phyloP scores from a whole-genome alignment of 306 rosid genomes.

The Sindora glabra region DNA sequence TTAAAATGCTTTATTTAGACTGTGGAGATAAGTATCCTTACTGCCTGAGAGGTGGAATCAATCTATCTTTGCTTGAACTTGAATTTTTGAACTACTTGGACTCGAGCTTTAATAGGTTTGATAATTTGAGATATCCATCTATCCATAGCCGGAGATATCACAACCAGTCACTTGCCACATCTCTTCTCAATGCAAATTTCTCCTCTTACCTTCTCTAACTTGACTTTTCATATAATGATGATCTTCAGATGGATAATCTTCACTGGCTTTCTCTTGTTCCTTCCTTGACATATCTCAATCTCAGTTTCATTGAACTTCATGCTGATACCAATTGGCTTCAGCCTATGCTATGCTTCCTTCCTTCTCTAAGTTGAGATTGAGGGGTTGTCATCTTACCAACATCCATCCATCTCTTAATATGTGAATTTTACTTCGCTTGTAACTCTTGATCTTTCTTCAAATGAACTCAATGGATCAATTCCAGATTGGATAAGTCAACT shows the following conservation, averaged over 20 bases:
- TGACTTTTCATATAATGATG: not conserved
- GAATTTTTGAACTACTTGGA: not conserved
- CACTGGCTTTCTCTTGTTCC: no score
- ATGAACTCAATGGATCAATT: not conserved
- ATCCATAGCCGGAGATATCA: not conserved
- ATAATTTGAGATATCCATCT: not conserved
- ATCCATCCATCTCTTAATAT: no score
- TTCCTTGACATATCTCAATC: no score
- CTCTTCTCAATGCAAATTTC: no score
- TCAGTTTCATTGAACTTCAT: no score
- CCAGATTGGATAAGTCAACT: slow-evolving; percentile 13
- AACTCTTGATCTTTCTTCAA: not conserved
- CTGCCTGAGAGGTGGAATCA: not conserved
- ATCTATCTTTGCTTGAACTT: not conserved
- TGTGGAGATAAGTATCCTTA: no score
- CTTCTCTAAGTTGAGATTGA: no score
- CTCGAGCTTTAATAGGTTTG: not conserved
- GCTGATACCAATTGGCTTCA: no score
- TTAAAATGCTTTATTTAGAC: not conserved
- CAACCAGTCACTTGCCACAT: not conserved
- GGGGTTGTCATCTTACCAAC: no score
- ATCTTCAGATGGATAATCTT: not conserved
- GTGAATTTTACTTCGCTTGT: no score
- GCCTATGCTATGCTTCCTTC: no score
- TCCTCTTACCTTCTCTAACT: not conserved